Conservation (phyloP, 495 filamentous ascomycete species). For the Rhypophila decipiens region DNA sequence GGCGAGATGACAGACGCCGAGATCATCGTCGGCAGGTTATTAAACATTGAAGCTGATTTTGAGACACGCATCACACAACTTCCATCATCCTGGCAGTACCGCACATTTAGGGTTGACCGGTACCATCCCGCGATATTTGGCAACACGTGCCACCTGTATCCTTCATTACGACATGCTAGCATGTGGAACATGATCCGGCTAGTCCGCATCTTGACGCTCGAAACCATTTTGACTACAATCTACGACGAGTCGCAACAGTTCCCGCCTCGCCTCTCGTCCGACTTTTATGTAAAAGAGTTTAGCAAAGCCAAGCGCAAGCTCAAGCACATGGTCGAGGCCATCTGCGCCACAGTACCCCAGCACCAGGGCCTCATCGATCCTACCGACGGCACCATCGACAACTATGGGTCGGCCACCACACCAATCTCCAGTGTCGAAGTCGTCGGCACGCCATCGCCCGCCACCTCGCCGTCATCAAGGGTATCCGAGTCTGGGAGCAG, state of each 20-base stretch:
- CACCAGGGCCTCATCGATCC: constrained; percentile 30
- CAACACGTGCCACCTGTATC: constrained; percentile 50
- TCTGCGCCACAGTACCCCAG: constrained; percentile 43
- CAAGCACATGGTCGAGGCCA: constrained; percentile 30
- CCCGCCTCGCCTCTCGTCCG: constrained; percentile 5
- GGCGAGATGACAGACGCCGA: constrained; percentile 31
- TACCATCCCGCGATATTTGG: constrained; percentile 38
- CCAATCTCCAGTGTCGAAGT: constrained; percentile 30
- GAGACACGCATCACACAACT: constrained; percentile 36
- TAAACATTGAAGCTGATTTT: constrained; percentile 47
- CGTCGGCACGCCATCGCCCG: constrained; percentile 18
- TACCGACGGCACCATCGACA: constrained; percentile 16
- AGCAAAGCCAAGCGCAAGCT: constrained; percentile 26
- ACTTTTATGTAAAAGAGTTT: constrained; percentile 17
- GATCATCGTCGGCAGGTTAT: constrained; percentile 39
- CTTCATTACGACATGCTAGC: constrained; percentile 43
- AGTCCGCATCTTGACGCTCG: constrained; percentile 51
- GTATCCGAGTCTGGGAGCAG: constrained; percentile 17
- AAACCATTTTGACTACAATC: constrained; percentile 40
- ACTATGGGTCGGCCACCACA: constrained; percentile 6
- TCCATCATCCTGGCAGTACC: constrained; percentile 32
- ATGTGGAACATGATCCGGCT: constrained; percentile 53
- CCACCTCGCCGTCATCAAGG: constrained; percentile 19
- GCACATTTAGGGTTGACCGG: constrained; percentile 23
- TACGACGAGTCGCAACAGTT: constrained; percentile 12